Evolutionary conservation across 2,329 filamentous ascomycete genomes (phyloP).

Genomic region (Cladophialophora carrionii): DNA sequence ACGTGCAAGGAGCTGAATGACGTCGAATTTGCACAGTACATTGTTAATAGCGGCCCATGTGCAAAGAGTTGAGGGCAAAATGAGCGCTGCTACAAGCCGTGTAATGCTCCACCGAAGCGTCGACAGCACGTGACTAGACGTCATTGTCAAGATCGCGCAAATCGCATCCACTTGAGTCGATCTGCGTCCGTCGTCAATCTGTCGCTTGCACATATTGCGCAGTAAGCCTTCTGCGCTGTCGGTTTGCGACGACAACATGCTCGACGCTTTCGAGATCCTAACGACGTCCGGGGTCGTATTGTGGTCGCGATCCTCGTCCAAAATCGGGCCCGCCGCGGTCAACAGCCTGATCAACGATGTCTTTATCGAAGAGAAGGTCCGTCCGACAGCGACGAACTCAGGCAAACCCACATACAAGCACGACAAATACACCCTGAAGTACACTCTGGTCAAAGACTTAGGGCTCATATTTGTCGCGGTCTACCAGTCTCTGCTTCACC

Average conservation of each 20-base stretch:
- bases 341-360: slow-evolving; percentile 95
- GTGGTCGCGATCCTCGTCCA: slow-evolving; percentile 86
- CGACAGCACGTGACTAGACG: background rate
- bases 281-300: slow-evolving; percentile 95
- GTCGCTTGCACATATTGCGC: background rate
- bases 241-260: slow-evolving; percentile 58
- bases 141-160: background rate
- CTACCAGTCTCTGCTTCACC: slow-evolving; percentile 90
- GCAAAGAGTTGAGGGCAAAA: background rate
- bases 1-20: background rate
- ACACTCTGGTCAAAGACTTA: slow-evolving; percentile 88
- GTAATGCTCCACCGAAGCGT: background rate
- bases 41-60: too few species aligned
- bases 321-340: slow-evolving; percentile 79
- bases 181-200: background rate
- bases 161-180: background rate
- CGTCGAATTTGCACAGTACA: too few species aligned
- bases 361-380: slow-evolving; percentile 91
- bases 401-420: slow-evolving; percentile 79
- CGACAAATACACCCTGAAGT: slow-evolving; percentile 93
- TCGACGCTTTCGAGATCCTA: slow-evolving; percentile 95
- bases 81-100: background rate
- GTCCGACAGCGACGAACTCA: slow-evolving; percentile 59
- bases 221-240: background rate
- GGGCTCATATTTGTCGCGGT: slow-evolving; percentile 97